Conservation (phyloP, 2,329 filamentous ascomycete species). For the Fonsecaea monophora region DNA sequence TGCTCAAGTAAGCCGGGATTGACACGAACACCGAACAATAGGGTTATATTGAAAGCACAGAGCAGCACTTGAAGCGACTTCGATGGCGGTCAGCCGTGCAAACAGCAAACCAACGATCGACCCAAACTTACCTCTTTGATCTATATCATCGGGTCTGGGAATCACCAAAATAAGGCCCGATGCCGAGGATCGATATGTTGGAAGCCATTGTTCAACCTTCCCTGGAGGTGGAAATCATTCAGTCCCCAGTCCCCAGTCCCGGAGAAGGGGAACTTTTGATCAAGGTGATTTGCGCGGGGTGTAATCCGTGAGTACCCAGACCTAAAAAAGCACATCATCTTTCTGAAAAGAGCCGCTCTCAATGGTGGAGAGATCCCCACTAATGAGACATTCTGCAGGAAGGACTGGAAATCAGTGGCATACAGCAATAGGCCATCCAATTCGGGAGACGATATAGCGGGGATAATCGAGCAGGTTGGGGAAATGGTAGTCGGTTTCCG, state of each 20-base stretch:
- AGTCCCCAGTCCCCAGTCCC: conserved; percentile 52
- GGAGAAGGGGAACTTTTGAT: conserved; percentile 49
- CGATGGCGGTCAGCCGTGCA: not conserved
- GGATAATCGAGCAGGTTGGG: conserved; percentile 40
- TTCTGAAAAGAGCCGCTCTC: not conserved
- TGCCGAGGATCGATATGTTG: conserved; percentile 4
- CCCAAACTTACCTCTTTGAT: not conserved
- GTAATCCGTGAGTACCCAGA: conserved; percentile 45
- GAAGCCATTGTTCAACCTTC: conserved; percentile 20
- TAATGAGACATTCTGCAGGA: conserved; percentile 36
- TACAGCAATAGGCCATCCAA: conserved; percentile 7
- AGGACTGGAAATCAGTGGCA: conserved; percentile 54
- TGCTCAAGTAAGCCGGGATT: not conserved
- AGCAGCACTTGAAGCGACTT: not conserved
- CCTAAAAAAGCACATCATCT: not conserved
- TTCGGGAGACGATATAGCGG: conserved; percentile 42
- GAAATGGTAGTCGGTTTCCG: conserved; percentile 21
- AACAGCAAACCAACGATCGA: not conserved
- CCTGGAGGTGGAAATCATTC: conserved; percentile 38
- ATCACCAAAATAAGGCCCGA: not conserved
- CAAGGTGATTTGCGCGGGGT: conserved; percentile 50
- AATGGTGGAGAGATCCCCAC: not conserved
- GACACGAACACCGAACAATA: not conserved
- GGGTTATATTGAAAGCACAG: not conserved
- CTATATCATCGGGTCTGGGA: not conserved